A percentile compares a stretch with the other conserved stretches of the same genome.
Conservation (phyloP, 371 early-diverging fungal genomes). For the Actinomortierella ambigua region DNA sequence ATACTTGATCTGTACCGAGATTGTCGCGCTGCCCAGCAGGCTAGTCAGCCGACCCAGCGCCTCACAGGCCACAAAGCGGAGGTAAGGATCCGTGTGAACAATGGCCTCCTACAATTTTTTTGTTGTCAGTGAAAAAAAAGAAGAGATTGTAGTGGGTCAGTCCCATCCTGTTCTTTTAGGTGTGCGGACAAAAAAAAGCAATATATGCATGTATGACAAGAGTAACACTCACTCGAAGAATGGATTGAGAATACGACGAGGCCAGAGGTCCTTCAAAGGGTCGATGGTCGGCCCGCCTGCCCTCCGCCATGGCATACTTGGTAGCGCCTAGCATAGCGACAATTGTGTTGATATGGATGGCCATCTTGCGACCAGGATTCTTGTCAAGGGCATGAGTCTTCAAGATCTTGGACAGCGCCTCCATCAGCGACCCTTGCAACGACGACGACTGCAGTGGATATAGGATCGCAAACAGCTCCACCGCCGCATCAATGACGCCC, state of each 20-base stretch:
- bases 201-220: not conserved
- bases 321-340: slow-evolving; percentile 72
- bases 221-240: slow-evolving; percentile 21
- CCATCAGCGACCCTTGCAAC: slow-evolving; percentile 79
- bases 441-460: slow-evolving; percentile 65
- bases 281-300: slow-evolving; percentile 29
- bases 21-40: slow-evolving; percentile 73
- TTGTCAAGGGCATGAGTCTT: slow-evolving; percentile 69
- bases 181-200: too few species aligned
- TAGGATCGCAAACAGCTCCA: slow-evolving; percentile 78
- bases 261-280: slow-evolving; percentile 42
- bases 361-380: slow-evolving; percentile 76
- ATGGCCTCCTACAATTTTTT: slow-evolving; percentile 60
- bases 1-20: slow-evolving; percentile 80
- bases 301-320: slow-evolving; percentile 60
- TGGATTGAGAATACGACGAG: slow-evolving; percentile 36
- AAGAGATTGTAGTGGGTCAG: not conserved
- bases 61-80: slow-evolving; percentile 83
- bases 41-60: slow-evolving; percentile 84
- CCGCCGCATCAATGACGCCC: slow-evolving; percentile 60
- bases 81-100: slow-evolving; percentile 69
- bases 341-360: slow-evolving; percentile 81
- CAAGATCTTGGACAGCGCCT: slow-evolving; percentile 70
- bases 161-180: not conserved
- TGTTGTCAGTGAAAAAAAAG: slow-evolving; percentile 8